Conservation (phyloP, 2,329 filamentous ascomycete genomes). For the Zymoseptoria passerinii region DNA sequence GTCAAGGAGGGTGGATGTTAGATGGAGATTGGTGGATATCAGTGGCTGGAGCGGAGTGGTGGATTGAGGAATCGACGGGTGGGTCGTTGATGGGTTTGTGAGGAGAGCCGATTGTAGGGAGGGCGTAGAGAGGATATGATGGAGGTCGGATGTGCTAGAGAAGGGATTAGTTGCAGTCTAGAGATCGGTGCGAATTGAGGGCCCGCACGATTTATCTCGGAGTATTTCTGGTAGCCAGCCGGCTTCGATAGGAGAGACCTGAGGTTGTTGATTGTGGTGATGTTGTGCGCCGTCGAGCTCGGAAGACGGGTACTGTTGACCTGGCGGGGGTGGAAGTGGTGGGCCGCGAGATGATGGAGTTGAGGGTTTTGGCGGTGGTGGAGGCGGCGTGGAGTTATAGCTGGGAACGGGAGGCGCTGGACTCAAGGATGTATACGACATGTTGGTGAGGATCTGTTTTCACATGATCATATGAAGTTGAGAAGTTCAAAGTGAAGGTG, state of each 20-base stretch:
- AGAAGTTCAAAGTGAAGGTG: neutral
- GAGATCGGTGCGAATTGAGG: neutral
- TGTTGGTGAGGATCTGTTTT: conserved; percentile 1
- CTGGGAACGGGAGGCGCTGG: conserved; percentile 12
- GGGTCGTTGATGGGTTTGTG: conserved; percentile 55
- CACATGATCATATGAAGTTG: neutral
- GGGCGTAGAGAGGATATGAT: conserved; percentile 57
- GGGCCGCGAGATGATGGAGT: conserved; percentile 37
- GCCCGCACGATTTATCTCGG: conserved; percentile 70
- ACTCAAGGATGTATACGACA: conserved; percentile 15
- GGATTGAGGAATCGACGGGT: conserved; percentile 62
- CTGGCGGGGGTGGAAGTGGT: conserved; percentile 37
- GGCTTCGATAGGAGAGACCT: conserved; percentile 36
- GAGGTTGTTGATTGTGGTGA: conserved; percentile 10
- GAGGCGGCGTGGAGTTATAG: conserved; percentile 40
- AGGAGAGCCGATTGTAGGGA: conserved; percentile 66
- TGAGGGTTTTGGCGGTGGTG: conserved; percentile 41
- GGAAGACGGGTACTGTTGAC: conserved; percentile 24
- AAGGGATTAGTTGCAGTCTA: conserved; percentile 16
- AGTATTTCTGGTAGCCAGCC: conserved; percentile 72
- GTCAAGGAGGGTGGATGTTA: conserved; percentile 55
- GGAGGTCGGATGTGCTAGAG: conserved; percentile 67
- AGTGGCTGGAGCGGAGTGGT: conserved; percentile 56
- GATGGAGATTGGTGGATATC: conserved; percentile 61
- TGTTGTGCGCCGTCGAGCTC: conserved; percentile 21